A percentile compares a stretch with the other conserved stretches of the same genome.
These are phyloP conservation scores for Endocalyx cinctus DNA, from an alignment of 2,329 filamentous ascomycete species.

Conservation along the genomic window DNA sequence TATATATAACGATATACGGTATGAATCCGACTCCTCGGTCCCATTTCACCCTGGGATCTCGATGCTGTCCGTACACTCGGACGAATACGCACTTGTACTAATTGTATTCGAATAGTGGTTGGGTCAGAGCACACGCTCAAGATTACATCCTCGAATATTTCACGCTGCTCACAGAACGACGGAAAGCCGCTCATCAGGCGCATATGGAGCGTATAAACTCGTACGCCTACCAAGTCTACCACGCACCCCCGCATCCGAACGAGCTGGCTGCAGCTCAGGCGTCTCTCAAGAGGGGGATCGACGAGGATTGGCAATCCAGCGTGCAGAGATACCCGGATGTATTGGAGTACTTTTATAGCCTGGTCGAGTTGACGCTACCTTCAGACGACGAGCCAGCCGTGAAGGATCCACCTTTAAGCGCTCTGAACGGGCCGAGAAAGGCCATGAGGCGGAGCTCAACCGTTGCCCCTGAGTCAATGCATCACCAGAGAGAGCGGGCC, in stretches of 20 bases:
- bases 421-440: constrained; percentile 45
- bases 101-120: constrained; percentile 47
- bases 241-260: constrained; percentile 52
- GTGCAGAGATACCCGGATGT: constrained; percentile 76
- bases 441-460: constrained; percentile 35
- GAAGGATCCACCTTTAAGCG: constrained; percentile 56
- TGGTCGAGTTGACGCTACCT: constrained; percentile 64
- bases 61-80: too few species aligned
- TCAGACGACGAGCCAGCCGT: constrained; percentile 56
- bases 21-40: too few species aligned
- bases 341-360: constrained; percentile 73
- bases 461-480: constrained; percentile 33
- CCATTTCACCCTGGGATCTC: too few species aligned
- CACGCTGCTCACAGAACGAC: constrained; percentile 54
- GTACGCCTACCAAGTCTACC: constrained; percentile 54
- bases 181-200: constrained; percentile 51
- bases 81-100: too few species aligned
- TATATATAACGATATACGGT: constrained; percentile 62
- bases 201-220: constrained; percentile 53
- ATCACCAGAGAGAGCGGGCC: constrained; percentile 27
- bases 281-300: constrained; percentile 66
- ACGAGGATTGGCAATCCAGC: constrained; percentile 72
- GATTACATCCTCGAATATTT: constrained; percentile 67
- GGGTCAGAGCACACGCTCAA: constrained; percentile 62
- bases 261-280: constrained; percentile 62